Evolutionary conservation across 1,284 basidiomycete genomes (phyloP), one percentile per base, ranked within the genome.

Genomic region (Ustilago cynodontis): DNA sequence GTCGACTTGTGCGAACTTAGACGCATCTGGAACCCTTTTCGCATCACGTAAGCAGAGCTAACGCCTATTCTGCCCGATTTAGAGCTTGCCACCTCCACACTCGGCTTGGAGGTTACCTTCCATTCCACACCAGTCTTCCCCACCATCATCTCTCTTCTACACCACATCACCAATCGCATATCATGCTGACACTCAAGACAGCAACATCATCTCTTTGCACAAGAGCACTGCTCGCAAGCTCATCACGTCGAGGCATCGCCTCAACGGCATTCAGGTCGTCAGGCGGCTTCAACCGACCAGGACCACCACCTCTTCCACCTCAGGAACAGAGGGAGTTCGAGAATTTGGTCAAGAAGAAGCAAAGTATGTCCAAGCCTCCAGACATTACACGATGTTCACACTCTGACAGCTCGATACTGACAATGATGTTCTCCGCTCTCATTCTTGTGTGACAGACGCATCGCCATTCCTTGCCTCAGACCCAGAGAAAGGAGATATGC

Each of bases 321-420:
- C 73, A 86, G 43, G 83, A 87, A 18, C 87, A 88, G 65, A 77
- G 79, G 37, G 87, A 88, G 69, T 88, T 88, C 50, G 87, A 87
- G 47, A 64, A 65, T 18, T 69, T 86, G 0, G 77, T 86, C 56
- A 84, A 86, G 47, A 77, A 87, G 51, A 83, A 82, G 31, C 72
- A 78, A 33, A 80, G 80, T 85, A 65, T 47, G 84, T 74, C 41
- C 3, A 43, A 20, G n/a, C 16, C 41, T 16, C n/a, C 20, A 18
- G 7, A 5, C n/a, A 6, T 20, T 22, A 5, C 16, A 20, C 20
- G 18, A 6, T 43, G 16, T 43, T 16, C 18, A 13, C 18, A 18
- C 3, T n/a, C n/a, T n/a, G n/a, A n/a, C n/a, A n/a, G n/a, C n/a
- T n/a, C n/a, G n/a, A n/a, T n/a, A n/a, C 59, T 55, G 41, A 35